These are phyloP conservation scores for Crithidia mellificae DNA, from an alignment of 208 protist species.

Conservation along the genomic window DNA sequence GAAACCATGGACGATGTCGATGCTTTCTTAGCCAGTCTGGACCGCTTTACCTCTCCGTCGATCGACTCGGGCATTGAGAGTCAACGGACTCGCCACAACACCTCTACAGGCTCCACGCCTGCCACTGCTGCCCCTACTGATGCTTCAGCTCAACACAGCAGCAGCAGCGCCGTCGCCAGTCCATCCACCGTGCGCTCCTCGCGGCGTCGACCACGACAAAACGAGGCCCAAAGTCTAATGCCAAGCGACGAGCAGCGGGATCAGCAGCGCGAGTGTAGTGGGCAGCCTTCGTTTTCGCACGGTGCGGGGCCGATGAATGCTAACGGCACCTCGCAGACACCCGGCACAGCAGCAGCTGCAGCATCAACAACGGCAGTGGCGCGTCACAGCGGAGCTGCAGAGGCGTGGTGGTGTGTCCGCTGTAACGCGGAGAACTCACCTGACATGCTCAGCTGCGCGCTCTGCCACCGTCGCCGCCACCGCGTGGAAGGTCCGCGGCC, in stretches of 20 bases:
- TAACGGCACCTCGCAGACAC: too few relatives aligned
- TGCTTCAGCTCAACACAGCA: background rate
- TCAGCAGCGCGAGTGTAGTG: too few relatives aligned
- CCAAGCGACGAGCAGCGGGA: background rate
- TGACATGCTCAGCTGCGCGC: slow-evolving; percentile 26
- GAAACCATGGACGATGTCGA: slow-evolving; percentile 62
- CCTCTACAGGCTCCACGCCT: background rate
- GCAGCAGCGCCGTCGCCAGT: background rate
- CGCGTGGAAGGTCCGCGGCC: slow-evolving; percentile 25
- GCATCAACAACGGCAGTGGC: too few relatives aligned
- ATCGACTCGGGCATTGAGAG: slow-evolving; percentile 42
- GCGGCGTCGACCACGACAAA: background rate
- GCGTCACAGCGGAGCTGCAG: too few relatives aligned
- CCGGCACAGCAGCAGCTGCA: too few relatives aligned
- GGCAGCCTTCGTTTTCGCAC: too few relatives aligned
- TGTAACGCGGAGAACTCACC: slow-evolving; percentile 23
- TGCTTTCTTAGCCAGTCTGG: slow-evolving; percentile 56
- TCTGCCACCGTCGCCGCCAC: slow-evolving; percentile 25
- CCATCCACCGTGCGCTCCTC: background rate
- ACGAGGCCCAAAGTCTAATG: background rate
- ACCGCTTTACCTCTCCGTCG: slow-evolving; percentile 42
- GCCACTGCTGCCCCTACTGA: background rate
- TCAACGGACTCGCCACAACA: slow-evolving; percentile 9
- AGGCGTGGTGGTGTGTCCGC: slow-evolving; percentile 23
- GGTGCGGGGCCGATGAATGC: too few relatives aligned